Conservation (phyloP, 768 basidiomycete species). For the Suillus placidus region DNA sequence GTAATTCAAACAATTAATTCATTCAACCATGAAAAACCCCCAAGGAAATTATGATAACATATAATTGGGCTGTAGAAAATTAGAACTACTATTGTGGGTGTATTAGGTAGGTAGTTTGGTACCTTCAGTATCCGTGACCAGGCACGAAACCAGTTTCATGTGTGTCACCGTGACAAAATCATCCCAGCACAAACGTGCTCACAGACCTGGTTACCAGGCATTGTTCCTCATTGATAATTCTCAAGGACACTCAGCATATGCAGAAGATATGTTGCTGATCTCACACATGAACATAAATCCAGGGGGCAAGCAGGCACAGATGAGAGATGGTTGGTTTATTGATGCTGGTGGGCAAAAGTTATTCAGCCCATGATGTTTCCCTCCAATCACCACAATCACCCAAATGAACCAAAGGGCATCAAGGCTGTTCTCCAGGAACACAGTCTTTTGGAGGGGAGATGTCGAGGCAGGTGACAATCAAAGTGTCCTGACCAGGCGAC, state of each 20-base stretch:
- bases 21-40: no score
- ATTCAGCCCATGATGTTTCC: slow-evolving; percentile 38
- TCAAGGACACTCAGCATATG: slow-evolving; percentile 30
- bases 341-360: slow-evolving; percentile 23
- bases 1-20: no score
- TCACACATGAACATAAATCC: slow-evolving; percentile 28
- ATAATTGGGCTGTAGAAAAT: no score
- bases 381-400: slow-evolving; percentile 32
- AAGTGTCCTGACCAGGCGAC: slow-evolving; percentile 1
- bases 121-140: no score
- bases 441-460: slow-evolving; percentile 23
- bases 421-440: slow-evolving; percentile 31
- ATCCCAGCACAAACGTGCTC: slow-evolving; percentile 15
- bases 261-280: slow-evolving; percentile 21
- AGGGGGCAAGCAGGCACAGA: slow-evolving; percentile 24
- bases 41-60: no score
- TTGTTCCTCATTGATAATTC: slow-evolving; percentile 27
- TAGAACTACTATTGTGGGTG: no score
- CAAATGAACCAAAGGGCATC: slow-evolving; percentile 37
- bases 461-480: slow-evolving; percentile 10
- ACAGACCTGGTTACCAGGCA: slow-evolving; percentile 25
- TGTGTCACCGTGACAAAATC: slow-evolving; percentile 7
- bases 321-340: slow-evolving; percentile 39
- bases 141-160: no score
- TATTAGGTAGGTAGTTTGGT: no score